phyloP scores from a whole-genome alignment of 2,329 filamentous ascomycete genomes.

The Daldinia sp. region DNA sequence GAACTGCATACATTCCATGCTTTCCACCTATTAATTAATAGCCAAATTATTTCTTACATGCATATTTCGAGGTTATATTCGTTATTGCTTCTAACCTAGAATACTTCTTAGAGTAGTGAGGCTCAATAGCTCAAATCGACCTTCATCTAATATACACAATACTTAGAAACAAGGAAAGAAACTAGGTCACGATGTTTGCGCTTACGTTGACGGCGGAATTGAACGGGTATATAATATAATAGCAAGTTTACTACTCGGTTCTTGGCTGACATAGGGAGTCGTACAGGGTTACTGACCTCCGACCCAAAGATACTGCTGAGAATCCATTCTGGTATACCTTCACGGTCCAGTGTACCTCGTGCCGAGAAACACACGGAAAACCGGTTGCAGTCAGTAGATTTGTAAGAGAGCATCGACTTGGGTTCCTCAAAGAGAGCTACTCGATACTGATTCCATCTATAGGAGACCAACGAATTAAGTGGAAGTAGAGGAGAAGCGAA shows the following conservation, averaged over 20 bases:
- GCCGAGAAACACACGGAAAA: conserved; percentile 88
- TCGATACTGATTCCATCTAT: conserved; percentile 11
- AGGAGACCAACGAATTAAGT: conserved; percentile 91
- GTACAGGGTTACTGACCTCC: conserved; percentile 85
- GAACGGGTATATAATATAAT: conserved; percentile 62
- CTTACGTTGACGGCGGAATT: conserved; percentile 74
- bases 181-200: conserved; percentile 64
- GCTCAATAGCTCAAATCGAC: conserved; percentile 6
- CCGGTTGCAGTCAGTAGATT: conserved; percentile 87
- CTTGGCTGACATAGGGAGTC: conserved; percentile 6
- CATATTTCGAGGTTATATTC: not conserved
- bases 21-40: too few relatives aligned
- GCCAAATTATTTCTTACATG: not conserved
- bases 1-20: too few relatives aligned
- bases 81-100: not conserved
- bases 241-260: not conserved
- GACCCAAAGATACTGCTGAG: conserved; percentile 81
- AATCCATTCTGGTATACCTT: conserved; percentile 96
- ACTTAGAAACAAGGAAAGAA: not conserved
- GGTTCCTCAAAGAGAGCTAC: not conserved
- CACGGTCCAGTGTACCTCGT: conserved; percentile 98
- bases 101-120: conserved; percentile 22
- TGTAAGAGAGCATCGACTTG: conserved; percentile 64
- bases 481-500: conserved; percentile 96
- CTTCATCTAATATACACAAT: conserved; percentile 3